Evolutionary conservation across 2,329 filamentous ascomycete species (phyloP).

Genomic region (Lachnellula hyalina): DNA sequence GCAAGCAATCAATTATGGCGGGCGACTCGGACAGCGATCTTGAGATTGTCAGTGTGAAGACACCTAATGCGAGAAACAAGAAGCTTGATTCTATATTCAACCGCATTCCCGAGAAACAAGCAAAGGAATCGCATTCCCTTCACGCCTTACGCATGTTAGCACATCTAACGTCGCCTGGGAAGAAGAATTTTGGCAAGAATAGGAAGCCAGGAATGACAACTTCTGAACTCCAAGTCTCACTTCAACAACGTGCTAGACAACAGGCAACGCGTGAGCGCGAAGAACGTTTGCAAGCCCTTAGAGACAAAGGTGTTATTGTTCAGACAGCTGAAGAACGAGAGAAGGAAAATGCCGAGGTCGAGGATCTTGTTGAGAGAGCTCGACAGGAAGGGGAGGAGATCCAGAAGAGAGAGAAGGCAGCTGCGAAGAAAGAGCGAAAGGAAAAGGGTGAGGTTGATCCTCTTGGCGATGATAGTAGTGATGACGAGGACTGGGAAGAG

Average conservation of each 20-base stretch:
- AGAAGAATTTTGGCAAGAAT: conserved; percentile 38
- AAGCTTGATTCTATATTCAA: conserved; percentile 64
- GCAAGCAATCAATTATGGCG: conserved; percentile 32
- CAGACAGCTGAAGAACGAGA: conserved; percentile 85
- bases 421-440: conserved; percentile 58
- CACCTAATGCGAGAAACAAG: conserved; percentile 34
- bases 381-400: conserved; percentile 75
- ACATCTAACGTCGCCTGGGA: conserved; percentile 60
- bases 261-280: conserved; percentile 77
- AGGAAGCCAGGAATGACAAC: conserved; percentile 57
- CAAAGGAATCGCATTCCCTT: conserved; percentile 59
- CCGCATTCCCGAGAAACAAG: conserved; percentile 56
- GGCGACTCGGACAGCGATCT: conserved; percentile 43
- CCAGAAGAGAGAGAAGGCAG: conserved; percentile 68
- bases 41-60: conserved; percentile 32
- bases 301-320: conserved; percentile 72
- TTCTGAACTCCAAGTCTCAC: conserved; percentile 60
- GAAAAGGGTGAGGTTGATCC: conserved; percentile 38
- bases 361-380: conserved; percentile 82
- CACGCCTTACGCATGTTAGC: conserved; percentile 69
- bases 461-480: conserved; percentile 48
- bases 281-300: conserved; percentile 69
- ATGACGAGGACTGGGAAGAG: conserved; percentile 50
- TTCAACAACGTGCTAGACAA: conserved; percentile 68
- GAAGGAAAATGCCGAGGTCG: conserved; percentile 73